These are phyloP conservation scores for Citrullus amarus DNA, from an alignment of 306 rosid genomes.

Conservation along the genomic window DNA sequence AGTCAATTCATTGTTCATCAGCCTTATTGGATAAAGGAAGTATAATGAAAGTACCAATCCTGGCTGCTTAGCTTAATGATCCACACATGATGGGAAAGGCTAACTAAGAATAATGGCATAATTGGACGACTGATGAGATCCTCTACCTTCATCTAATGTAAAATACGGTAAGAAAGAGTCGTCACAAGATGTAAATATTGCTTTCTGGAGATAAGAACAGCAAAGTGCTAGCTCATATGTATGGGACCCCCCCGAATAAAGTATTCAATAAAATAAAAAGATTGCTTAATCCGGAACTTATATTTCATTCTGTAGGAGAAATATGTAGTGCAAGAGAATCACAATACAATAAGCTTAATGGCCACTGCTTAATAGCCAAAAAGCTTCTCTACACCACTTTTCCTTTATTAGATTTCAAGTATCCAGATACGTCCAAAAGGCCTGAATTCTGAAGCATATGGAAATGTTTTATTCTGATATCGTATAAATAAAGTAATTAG, in stretches of 20 bases:
- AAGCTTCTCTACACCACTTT: neutral
- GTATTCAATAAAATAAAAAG: neutral
- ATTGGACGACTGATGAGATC: neutral
- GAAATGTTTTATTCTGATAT: neutral
- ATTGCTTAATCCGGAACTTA: neutral
- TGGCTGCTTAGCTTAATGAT: neutral
- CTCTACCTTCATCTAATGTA: neutral
- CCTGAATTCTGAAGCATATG: neutral
- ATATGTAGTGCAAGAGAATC: slow-evolving; percentile 1
- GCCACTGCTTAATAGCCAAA: slow-evolving; percentile 10
- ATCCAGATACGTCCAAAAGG: slow-evolving; percentile 1
- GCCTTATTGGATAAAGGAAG: neutral
- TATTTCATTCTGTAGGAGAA: neutral
- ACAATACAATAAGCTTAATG: slow-evolving; percentile 2
- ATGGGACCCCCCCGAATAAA: neutral
- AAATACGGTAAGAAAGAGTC: neutral
- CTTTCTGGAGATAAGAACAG: neutral
- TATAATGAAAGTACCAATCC: neutral
- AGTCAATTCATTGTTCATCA: neutral
- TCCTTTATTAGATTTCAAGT: neutral
- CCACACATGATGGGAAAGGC: neutral
- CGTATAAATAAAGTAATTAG: neutral
- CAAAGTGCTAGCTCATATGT: slow-evolving; percentile 1
- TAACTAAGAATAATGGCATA: neutral
- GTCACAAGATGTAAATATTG: neutral